Percentiles rank a stretch among this genome's conserved stretches.
These are phyloP conservation scores for Coemansia aciculifera DNA, from an alignment of 192 early-diverging fungal species.

Conservation along the genomic window DNA sequence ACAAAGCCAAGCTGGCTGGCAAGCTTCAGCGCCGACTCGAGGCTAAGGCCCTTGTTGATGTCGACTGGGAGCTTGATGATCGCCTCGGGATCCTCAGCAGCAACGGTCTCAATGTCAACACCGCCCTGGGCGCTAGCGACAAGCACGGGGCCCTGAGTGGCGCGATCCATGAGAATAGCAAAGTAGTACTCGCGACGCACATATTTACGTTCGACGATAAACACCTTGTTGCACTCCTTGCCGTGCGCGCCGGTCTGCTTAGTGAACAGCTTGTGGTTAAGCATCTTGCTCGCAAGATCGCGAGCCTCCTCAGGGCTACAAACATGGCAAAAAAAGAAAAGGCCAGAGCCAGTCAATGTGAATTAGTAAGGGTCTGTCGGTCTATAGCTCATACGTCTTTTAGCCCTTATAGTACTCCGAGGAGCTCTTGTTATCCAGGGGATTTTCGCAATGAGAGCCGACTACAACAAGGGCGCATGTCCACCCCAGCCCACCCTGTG, in stretches of 20 bases:
- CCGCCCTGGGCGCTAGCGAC: conserved; percentile 97
- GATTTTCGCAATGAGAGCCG: not conserved
- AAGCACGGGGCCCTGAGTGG: conserved; percentile 90
- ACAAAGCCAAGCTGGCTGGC: conserved; percentile 90
- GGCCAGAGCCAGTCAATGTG: not conserved
- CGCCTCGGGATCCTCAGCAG: conserved; percentile 92
- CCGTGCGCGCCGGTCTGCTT: conserved; percentile 97
- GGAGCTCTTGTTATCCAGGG: not conserved
- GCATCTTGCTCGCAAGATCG: conserved; percentile 90
- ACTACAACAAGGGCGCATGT: not conserved
- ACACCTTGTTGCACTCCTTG: conserved; percentile 92
- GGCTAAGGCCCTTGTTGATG: conserved; percentile 78
- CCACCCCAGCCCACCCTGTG: not conserved
- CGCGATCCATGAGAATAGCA: conserved; percentile 97
- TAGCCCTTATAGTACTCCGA: not conserved
- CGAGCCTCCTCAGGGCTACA: conserved; percentile 82
- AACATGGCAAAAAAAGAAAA: conserved; percentile 12
- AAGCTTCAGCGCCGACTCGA: conserved; percentile 72
- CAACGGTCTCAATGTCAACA: conserved; percentile 97
- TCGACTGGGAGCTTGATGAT: conserved; percentile 91
- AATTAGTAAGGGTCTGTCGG: not conserved
- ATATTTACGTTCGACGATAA: conserved; percentile 94
- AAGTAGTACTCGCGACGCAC: conserved; percentile 99
- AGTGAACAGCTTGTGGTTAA: conserved; percentile 96
- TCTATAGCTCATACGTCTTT: not conserved